A percentile compares a stretch with the other conserved stretches of the same genome.
Conservation (phyloP, 805 yeast genomes). For the Pichia sporocuriosa region DNA sequence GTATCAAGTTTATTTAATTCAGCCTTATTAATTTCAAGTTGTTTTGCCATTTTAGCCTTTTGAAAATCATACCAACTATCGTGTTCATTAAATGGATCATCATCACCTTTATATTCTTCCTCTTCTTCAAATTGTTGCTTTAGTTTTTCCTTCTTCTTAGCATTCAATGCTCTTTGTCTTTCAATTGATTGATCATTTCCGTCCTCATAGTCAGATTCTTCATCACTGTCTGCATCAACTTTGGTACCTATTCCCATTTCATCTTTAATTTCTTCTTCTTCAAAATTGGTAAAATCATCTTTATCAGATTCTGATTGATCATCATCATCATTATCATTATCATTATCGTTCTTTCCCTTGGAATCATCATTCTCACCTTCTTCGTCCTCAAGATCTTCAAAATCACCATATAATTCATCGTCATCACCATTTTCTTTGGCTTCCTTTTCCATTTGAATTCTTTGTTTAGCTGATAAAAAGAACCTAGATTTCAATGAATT, state of each 20-base stretch:
- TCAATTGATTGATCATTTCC: slow-evolving; percentile 50
- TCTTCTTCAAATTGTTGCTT: slow-evolving; percentile 86
- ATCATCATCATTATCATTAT: slow-evolving; percentile 38
- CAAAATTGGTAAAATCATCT: slow-evolving; percentile 50
- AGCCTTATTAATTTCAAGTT: slow-evolving; percentile 84
- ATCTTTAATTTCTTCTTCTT: slow-evolving; percentile 41
- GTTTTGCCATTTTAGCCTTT: slow-evolving; percentile 95
- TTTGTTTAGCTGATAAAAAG: slow-evolving; percentile 46
- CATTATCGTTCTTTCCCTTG: no score
- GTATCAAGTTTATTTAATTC: slow-evolving; percentile 68
- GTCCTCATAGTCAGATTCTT: slow-evolving; percentile 37
- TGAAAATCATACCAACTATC: slow-evolving; percentile 98
- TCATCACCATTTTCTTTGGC: slow-evolving; percentile 24
- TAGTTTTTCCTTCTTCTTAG: slow-evolving; percentile 82
- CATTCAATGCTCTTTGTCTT: slow-evolving; percentile 72
- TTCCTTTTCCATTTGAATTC: slow-evolving; percentile 27
- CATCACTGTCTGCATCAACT: slow-evolving; percentile 28
- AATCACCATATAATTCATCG: slow-evolving; percentile 32
- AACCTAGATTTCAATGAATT: slow-evolving; percentile 40
- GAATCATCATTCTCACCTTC: slow-evolving; percentile 38
- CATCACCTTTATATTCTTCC: slow-evolving; percentile 72
- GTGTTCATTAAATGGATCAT: slow-evolving; percentile 57
- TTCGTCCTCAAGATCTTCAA: slow-evolving; percentile 24
- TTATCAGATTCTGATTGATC: slow-evolving; percentile 40
- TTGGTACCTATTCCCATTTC: slow-evolving; percentile 31